Conservation (phyloP, 2,329 filamentous ascomycete species). For the Fonsecaea nubica region DNA sequence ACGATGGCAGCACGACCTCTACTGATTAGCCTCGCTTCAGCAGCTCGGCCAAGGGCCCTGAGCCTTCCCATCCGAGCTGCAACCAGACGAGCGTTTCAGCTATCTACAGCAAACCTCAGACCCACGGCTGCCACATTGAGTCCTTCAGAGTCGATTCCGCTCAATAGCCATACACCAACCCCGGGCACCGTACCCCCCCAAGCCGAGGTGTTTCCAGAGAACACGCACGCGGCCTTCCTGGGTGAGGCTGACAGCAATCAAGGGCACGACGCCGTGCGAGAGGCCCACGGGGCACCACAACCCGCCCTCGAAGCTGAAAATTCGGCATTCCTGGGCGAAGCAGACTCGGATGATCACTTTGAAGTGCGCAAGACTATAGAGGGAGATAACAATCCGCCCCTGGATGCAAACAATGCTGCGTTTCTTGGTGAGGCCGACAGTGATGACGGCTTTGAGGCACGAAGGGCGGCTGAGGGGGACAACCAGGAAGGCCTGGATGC, state of each 20-base stretch:
- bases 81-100: slow-evolving; percentile 15
- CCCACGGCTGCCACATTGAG: slow-evolving; percentile 22
- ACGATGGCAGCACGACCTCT: slow-evolving; percentile 31
- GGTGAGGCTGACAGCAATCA: slow-evolving; percentile 39
- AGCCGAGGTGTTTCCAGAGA: slow-evolving; percentile 21
- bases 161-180: slow-evolving; percentile 22
- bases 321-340: slow-evolving; percentile 34
- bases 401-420: slow-evolving; percentile 30
- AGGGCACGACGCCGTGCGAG: slow-evolving; percentile 29
- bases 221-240: slow-evolving; percentile 33
- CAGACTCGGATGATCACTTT: slow-evolving; percentile 33
- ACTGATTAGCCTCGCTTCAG: slow-evolving; percentile 21
- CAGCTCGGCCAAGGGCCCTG: slow-evolving; percentile 8
- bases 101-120: slow-evolving; percentile 14
- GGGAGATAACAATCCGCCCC: slow-evolving; percentile 24
- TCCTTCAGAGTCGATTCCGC: slow-evolving; percentile 13
- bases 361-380: slow-evolving; percentile 29
- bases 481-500: slow-evolving; percentile 30
- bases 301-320: slow-evolving; percentile 32
- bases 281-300: slow-evolving; percentile 24
- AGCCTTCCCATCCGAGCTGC: not conserved
- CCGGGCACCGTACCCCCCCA: slow-evolving; percentile 10
- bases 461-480: slow-evolving; percentile 30
- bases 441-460: slow-evolving; percentile 37
- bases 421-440: slow-evolving; percentile 36